Conservation (phyloP, 495 filamentous ascomycete species). For the Tuber aestivum region DNA sequence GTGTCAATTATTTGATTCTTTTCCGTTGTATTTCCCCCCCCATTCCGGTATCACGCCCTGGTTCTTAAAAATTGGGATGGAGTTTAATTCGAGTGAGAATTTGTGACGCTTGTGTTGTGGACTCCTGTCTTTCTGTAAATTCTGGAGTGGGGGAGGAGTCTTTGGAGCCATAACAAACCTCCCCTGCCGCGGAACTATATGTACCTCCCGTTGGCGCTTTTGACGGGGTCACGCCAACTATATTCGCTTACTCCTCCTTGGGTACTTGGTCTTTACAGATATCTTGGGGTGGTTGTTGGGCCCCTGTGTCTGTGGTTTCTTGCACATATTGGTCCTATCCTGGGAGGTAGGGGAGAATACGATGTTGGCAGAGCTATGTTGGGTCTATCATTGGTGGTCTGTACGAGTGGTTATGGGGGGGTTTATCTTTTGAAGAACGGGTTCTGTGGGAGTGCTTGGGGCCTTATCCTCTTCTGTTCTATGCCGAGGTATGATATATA, state of each 20-base stretch:
- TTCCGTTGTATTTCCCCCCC: background rate
- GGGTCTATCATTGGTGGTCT: background rate
- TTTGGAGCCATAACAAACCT: background rate
- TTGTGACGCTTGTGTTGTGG: background rate
- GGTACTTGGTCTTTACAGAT: background rate
- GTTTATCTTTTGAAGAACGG: no score
- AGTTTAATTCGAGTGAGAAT: background rate
- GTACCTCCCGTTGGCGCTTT: background rate
- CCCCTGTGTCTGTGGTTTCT: background rate
- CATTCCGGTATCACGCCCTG: no score
- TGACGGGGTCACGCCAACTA: background rate
- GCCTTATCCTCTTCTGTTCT: no score
- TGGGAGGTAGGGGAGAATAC: no score
- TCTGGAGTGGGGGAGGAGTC: background rate
- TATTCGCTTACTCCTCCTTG: background rate
- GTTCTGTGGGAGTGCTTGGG: no score
- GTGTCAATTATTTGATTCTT: background rate
- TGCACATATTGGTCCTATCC: no score
- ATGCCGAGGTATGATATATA: no score
- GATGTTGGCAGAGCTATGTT: background rate
- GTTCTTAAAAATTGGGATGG: background rate
- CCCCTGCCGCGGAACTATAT: background rate
- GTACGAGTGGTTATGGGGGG: no score
- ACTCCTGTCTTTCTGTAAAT: background rate
- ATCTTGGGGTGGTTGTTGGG: background rate